Evolutionary conservation across 2,329 filamentous ascomycete species (phyloP).

Genomic region (Penicillium sp.): DNA sequence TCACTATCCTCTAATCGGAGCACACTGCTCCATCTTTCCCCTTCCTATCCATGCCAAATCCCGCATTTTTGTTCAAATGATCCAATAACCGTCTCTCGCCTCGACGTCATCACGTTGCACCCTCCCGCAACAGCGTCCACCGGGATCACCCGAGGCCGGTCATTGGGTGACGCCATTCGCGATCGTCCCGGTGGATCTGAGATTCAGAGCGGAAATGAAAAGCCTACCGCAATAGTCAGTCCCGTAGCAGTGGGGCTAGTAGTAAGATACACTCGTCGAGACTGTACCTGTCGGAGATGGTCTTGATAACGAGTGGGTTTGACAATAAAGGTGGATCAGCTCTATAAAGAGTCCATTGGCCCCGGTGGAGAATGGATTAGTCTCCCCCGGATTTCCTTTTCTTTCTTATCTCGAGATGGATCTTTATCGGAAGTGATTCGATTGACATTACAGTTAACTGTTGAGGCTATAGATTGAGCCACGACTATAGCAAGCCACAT

Average conservation of each 20-base stretch:
- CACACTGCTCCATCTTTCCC: constrained; percentile 23
- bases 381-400: constrained; percentile 14
- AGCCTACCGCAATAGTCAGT: neutral
- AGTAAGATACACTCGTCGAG: neutral
- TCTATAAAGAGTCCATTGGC: constrained; percentile 13
- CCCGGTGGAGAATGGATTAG: constrained; percentile 14
- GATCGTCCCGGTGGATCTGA: constrained; percentile 1
- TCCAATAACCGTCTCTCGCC: neutral
- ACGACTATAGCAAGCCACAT: neutral
- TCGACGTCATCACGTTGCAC: constrained; percentile 37
- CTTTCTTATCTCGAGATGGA: neutral
- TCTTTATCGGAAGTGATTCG: neutral
- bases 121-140: constrained; percentile 8
- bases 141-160: constrained; percentile 17
- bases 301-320: neutral
- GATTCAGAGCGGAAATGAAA: neutral
- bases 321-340: neutral
- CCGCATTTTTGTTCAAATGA: constrained; percentile 10
- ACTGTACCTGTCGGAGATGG: neutral
- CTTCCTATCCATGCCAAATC: neutral
- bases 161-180: constrained; percentile 11
- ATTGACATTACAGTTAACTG: neutral
- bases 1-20: constrained; percentile 14
- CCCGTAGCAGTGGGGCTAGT: neutral
- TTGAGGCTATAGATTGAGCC: neutral